phyloP scores from a whole-genome alignment of 1,284 basidiomycete genomes.

The Lentinus polychrous region DNA sequence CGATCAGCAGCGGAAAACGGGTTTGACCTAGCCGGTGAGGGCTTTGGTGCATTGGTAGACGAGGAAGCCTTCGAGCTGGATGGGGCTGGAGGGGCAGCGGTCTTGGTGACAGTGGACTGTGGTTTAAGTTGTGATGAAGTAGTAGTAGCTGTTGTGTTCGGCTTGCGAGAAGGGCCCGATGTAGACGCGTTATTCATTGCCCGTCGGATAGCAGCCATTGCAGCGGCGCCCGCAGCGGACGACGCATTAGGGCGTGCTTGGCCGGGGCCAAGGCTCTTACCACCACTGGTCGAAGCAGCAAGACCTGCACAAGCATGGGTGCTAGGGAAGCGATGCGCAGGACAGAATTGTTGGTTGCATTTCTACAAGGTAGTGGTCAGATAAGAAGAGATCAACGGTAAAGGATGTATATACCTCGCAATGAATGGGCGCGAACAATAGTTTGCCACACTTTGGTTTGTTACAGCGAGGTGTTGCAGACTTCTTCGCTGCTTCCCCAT shows the following conservation, averaged over 20 bases:
- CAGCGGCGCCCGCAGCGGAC: conserved; percentile 32
- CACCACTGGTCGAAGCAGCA: conserved; percentile 10
- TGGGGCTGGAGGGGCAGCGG: not conserved
- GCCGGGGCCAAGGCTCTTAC: conserved; percentile 11
- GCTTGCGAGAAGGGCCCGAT: conserved; percentile 8
- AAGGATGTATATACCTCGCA: conserved; percentile 50
- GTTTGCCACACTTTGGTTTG: conserved; percentile 57
- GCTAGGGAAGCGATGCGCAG: conserved; percentile 64
- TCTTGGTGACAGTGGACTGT: conserved; percentile 6
- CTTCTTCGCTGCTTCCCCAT: conserved; percentile 41
- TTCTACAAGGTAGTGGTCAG: conserved; percentile 32
- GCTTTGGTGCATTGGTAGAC: conserved; percentile 12
- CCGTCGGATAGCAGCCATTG: conserved; percentile 39
- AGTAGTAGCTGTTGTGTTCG: not conserved
- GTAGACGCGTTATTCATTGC: conserved; percentile 18
- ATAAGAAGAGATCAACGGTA: not conserved
- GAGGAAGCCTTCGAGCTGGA: not conserved
- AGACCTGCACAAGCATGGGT: conserved; percentile 50
- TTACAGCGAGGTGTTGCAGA: conserved; percentile 56
- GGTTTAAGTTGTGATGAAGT: not conserved
- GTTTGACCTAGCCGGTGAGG: conserved; percentile 25
- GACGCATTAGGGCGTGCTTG: conserved; percentile 17
- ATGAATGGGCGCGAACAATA: conserved; percentile 57
- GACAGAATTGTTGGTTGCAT: conserved; percentile 65
- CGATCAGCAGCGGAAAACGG: conserved; percentile 65